Percentiles rank a stretch among this genome's conserved stretches.
These are phyloP conservation scores for Globisporangium paddicum DNA, from an alignment of 352 stramenopile species.

Conservation along the genomic window DNA sequence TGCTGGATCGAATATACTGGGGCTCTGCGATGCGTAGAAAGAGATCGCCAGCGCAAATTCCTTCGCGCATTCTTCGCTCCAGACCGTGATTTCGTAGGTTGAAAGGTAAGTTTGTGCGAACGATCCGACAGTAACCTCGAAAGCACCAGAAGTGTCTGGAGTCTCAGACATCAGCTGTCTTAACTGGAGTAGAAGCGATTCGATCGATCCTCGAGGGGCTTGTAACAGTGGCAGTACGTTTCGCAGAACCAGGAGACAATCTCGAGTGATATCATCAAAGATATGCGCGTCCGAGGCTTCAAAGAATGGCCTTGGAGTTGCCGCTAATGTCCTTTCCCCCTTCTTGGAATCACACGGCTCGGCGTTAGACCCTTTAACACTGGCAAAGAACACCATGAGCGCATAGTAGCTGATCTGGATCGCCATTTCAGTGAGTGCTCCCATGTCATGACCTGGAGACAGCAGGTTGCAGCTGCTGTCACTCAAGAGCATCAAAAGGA, in stretches of 20 bases:
- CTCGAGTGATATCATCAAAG: conserved; percentile 20
- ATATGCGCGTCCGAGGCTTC: conserved; percentile 14
- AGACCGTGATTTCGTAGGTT: conserved; percentile 22
- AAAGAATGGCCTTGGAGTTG: background rate
- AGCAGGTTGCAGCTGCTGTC: conserved; percentile 27
- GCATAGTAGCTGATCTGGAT: conserved; percentile 26
- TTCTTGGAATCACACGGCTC: background rate
- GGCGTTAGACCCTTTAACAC: background rate
- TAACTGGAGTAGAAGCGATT: conserved; percentile 12
- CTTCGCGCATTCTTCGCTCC: conserved; percentile 57
- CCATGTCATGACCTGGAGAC: background rate
- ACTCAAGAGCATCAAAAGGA: conserved; percentile 26
- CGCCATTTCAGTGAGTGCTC: conserved; percentile 15
- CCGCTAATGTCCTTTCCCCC: background rate
- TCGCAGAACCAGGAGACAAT: conserved; percentile 49
- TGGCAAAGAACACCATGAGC: conserved; percentile 23
- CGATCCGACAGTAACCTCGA: background rate
- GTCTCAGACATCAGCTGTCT: background rate
- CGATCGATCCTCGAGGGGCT: conserved; percentile 12
- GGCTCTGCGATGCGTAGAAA: background rate
- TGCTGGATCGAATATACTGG: background rate
- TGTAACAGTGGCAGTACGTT: conserved; percentile 37
- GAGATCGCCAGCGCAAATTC: conserved; percentile 46
- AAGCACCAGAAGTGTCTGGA: conserved; percentile 6
- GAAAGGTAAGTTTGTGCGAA: conserved; percentile 21